phyloP scores from a whole-genome alignment of 2,329 filamentous ascomycete genomes.

The Alternaria burnsii region DNA sequence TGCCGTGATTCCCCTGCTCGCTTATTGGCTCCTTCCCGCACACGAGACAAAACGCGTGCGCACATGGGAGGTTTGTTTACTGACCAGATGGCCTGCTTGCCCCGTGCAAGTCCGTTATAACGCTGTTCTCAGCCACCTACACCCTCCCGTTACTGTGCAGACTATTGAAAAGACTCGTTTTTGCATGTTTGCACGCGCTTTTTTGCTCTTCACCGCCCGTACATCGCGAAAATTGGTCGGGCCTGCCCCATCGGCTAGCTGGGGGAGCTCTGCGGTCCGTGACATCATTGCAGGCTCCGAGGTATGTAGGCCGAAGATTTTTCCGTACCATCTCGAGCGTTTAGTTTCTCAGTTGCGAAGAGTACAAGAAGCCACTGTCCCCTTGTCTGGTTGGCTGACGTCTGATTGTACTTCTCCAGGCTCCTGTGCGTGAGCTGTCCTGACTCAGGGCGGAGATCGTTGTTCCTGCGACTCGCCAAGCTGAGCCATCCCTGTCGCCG shows the following conservation, averaged over 20 bases:
- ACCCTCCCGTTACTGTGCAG: background rate
- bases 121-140: background rate
- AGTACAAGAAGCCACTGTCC: constrained; percentile 9
- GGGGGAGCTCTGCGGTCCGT: constrained; percentile 30
- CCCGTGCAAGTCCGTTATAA: background rate
- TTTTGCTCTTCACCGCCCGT: constrained; percentile 12
- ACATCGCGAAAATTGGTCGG: constrained; percentile 16
- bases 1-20: constrained; percentile 17
- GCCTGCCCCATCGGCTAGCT: constrained; percentile 23
- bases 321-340: constrained; percentile 10
- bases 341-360: background rate
- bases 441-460: constrained; percentile 27
- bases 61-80: constrained; percentile 33
- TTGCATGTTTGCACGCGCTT: constrained; percentile 4
- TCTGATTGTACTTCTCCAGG: constrained; percentile 8
- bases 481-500: constrained; percentile 20
- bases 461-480: constrained; percentile 31
- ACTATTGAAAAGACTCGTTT: background rate
- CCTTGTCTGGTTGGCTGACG: constrained; percentile 14
- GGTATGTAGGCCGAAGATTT: constrained; percentile 32
- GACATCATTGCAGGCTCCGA: constrained; percentile 42
- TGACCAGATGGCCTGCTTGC: constrained; percentile 5
- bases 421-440: constrained; percentile 12
- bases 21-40: constrained; percentile 27
- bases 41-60: constrained; percentile 36